Conservation (phyloP, 1,139 yeast genomes). For the Suhomyces anneliseae region DNA sequence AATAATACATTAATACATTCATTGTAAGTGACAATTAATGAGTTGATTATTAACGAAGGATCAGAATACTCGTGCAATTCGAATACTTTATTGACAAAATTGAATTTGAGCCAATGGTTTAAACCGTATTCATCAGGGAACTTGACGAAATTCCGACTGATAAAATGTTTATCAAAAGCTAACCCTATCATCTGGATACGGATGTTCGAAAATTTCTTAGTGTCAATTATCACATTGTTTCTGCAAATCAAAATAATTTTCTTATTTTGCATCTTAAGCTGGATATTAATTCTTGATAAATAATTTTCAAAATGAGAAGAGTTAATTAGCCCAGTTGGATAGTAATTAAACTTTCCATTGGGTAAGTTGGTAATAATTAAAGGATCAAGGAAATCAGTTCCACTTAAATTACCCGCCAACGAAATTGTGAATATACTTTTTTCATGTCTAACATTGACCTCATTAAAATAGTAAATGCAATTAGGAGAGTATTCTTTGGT, state of each 20-base stretch:
- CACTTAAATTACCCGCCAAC: conserved; percentile 14
- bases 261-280: conserved; percentile 4
- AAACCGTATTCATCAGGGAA: conserved; percentile 27
- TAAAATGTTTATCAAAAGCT: conserved; percentile 17
- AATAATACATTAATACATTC: conserved; percentile 8
- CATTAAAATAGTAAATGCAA: conserved; percentile 17
- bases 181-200: conserved; percentile 18
- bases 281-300: conserved; percentile 10
- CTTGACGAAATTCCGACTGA: conserved; percentile 12
- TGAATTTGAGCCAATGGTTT: conserved; percentile 15
- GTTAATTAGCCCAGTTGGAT: conserved; percentile 15
- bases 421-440: conserved; percentile 11
- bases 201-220: conserved; percentile 19
- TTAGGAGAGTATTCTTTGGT: conserved; percentile 5
- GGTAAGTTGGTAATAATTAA: conserved; percentile 13
- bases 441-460: conserved; percentile 16
- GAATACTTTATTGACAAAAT: conserved; percentile 6
- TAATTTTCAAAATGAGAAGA: conserved; percentile 11
- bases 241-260: conserved; percentile 12
- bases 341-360: conserved; percentile 11
- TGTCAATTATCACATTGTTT: conserved; percentile 10
- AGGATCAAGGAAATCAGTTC: conserved; percentile 16
- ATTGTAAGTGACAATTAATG: conserved; percentile 6
- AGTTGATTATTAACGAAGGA: conserved; percentile 6
- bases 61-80: conserved; percentile 3